phyloP scores from a whole-genome alignment of 2,329 filamentous ascomycete species.

The Fusarium brachygibbosum region DNA sequence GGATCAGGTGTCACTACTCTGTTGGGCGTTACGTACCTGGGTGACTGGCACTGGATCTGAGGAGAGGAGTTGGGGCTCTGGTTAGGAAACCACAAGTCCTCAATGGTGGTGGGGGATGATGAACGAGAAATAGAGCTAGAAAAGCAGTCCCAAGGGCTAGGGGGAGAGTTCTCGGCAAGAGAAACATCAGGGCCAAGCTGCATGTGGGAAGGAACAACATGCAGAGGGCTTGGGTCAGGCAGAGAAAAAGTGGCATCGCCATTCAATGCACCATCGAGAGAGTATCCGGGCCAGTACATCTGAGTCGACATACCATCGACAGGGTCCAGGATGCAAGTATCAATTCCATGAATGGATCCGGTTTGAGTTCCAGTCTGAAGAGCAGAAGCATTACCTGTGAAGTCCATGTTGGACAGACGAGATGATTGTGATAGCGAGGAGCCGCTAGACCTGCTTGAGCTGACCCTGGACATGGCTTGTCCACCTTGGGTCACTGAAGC shows the following conservation, averaged over 20 bases:
- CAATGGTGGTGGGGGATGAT: constrained; percentile 64
- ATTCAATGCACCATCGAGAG: constrained; percentile 60
- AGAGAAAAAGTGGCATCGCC: constrained; percentile 59
- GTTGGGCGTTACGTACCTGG: constrained; percentile 62
- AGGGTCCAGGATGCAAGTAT: constrained; percentile 66
- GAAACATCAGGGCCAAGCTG: constrained; percentile 66
- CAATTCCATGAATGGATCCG: constrained; percentile 61
- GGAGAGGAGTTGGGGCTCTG: constrained; percentile 62
- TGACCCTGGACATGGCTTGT: constrained; percentile 57
- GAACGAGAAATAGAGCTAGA: constrained; percentile 66
- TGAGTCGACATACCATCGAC: constrained; percentile 62
- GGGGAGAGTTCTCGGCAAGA: constrained; percentile 64
- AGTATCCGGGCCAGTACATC: constrained; percentile 65
- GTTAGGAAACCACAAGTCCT: constrained; percentile 61
- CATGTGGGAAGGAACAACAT: constrained; percentile 70
- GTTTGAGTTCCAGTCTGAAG: constrained; percentile 59
- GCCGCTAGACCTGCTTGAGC: constrained; percentile 56
- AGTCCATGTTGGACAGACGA: constrained; percentile 65
- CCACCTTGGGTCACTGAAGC: constrained; percentile 51
- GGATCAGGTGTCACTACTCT: constrained; percentile 7
- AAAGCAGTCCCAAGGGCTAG: constrained; percentile 66
- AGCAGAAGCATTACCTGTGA: constrained; percentile 64
- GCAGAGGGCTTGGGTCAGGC: constrained; percentile 61
- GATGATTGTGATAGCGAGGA: constrained; percentile 66
- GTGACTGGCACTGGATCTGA: constrained; percentile 64